Conservation (phyloP, 2,329 filamentous ascomycete genomes). For the Xylariales sp. region DNA sequence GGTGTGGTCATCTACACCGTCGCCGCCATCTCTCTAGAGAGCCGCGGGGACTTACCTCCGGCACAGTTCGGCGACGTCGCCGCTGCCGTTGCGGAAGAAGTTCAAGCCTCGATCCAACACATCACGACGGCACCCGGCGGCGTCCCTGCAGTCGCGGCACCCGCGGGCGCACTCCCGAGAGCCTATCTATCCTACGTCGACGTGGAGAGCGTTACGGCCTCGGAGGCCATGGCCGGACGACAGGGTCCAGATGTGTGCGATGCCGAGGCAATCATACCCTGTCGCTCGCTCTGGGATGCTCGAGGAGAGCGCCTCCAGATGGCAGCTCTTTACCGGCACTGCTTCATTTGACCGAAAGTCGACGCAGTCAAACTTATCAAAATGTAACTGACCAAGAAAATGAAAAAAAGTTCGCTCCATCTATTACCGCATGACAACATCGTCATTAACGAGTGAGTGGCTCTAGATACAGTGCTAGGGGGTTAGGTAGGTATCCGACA, state of each 20-base stretch:
- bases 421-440: too few species aligned
- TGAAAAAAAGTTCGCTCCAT: too few species aligned
- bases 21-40: conserved; percentile 6
- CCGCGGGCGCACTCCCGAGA: too few species aligned
- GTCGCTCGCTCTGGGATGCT: conserved; percentile 35
- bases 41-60: neutral
- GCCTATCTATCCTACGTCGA: conserved; percentile 23
- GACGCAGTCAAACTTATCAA: neutral
- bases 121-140: too few species aligned
- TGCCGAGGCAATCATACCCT: conserved; percentile 31
- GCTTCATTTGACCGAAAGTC: neutral
- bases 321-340: conserved; percentile 26
- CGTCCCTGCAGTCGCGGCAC: too few species aligned
- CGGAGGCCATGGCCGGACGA: neutral
- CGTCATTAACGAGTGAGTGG: too few species aligned
- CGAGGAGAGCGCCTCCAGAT: conserved; percentile 27
- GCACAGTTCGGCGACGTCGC: conserved; percentile 1
- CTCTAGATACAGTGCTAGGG: too few species aligned
- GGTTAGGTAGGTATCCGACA: too few species aligned
- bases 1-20: conserved; percentile 19
- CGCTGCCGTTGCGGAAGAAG: neutral
- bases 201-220: conserved; percentile 7
- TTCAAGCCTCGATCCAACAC: too few species aligned
- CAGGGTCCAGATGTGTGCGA: neutral
- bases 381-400: conserved; percentile 5